Percentiles rank a stretch among this genome's conserved stretches.
Conservation (phyloP, 805 yeast genomes). For the Yarrowia keelungensis region DNA sequence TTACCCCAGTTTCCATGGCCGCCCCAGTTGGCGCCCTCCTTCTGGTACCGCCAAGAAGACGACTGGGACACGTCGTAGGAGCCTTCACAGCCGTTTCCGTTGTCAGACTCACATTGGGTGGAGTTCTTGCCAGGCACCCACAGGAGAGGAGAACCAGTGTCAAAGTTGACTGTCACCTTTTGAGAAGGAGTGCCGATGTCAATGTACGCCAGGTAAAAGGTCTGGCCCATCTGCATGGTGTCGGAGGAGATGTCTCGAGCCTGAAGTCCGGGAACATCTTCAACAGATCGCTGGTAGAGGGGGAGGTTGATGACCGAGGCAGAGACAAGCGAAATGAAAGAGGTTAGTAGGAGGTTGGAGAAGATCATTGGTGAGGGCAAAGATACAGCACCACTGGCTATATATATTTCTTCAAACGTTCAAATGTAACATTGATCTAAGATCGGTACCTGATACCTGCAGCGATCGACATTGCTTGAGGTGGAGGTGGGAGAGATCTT, state of each 20-base stretch:
- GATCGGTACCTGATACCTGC: no score
- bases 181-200: conserved; percentile 65
- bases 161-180: conserved; percentile 61
- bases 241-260: background rate
- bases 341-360: background rate
- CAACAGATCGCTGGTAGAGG: background rate
- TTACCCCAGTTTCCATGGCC: background rate
- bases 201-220: conserved; percentile 39
- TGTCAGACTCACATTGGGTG: background rate
- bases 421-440: no score
- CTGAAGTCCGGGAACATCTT: background rate
- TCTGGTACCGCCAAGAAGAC: background rate
- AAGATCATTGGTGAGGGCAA: background rate
- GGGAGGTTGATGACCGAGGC: background rate
- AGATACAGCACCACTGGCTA: no score
- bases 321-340: background rate
- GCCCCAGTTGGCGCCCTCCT: background rate
- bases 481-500: no score
- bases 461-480: no score
- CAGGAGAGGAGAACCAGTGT: conserved; percentile 74
- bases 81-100: background rate
- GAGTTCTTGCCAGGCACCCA: conserved; percentile 55
- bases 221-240: background rate
- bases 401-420: no score
- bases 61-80: background rate